Evolutionary conservation across 2,329 filamentous ascomycete genomes (phyloP).

Genomic region (Pestalotiopsis sp.): DNA sequence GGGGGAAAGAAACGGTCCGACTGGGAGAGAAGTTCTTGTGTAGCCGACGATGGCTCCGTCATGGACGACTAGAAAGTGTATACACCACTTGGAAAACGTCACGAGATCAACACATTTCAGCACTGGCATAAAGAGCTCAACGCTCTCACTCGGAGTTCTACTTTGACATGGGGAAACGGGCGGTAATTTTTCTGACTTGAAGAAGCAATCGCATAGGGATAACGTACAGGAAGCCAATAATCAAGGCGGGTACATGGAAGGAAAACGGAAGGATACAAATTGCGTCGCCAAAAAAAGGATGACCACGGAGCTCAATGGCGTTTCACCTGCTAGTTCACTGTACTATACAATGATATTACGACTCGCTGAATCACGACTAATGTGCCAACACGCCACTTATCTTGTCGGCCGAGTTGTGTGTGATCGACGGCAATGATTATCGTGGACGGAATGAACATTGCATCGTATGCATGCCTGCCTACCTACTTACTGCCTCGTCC

Average conservation of each 20-base stretch:
- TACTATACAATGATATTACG: background rate
- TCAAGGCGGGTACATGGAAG: background rate
- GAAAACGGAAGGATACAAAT: background rate
- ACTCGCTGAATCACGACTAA: background rate
- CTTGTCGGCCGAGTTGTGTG: background rate
- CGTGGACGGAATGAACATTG: background rate
- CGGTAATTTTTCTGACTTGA: background rate
- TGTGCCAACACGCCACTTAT: background rate
- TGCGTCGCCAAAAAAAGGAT: background rate
- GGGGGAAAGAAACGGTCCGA: background rate
- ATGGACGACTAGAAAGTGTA: background rate
- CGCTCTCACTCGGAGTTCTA: background rate
- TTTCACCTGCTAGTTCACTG: background rate
- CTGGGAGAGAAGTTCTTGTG: background rate
- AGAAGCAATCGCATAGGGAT: background rate
- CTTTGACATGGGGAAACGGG: background rate
- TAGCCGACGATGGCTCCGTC: too few relatives aligned
- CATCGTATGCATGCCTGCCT: background rate
- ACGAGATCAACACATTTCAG: background rate
- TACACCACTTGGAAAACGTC: background rate
- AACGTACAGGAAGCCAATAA: background rate
- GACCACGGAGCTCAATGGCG: background rate
- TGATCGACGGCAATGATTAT: background rate
- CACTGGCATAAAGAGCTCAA: background rate
- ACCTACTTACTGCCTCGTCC: background rate